A percentile compares a stretch with the other conserved stretches of the same genome.
phyloP scores from a whole-genome alignment of 1,284 basidiomycete species.

The Malassezia sp. region DNA sequence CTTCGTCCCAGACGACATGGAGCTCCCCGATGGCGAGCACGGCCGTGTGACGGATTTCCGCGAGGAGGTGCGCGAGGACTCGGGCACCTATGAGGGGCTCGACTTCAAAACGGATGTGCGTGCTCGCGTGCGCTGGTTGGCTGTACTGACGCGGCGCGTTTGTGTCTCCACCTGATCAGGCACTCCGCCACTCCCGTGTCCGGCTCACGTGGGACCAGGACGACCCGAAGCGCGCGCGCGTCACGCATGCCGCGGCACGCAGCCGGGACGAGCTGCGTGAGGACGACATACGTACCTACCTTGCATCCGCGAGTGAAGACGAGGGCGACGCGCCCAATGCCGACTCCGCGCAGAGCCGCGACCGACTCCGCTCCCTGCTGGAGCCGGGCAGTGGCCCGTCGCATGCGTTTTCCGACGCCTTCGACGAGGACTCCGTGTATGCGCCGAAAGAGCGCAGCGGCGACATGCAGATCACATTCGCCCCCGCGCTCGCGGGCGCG shows the following conservation, averaged over 20 bases:
- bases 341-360: constrained; percentile 11
- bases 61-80: constrained; percentile 61
- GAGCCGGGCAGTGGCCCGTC: constrained; percentile 16
- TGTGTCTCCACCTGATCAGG: too few relatives aligned
- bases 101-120: constrained; percentile 93
- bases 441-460: constrained; percentile 20
- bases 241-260: constrained; percentile 49
- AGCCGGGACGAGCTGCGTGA: constrained; percentile 31
- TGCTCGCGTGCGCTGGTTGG: too few relatives aligned
- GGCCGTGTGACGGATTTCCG: constrained; percentile 59
- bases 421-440: constrained; percentile 20
- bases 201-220: constrained; percentile 98
- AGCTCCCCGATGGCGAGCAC: constrained; percentile 61
- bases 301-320: constrained; percentile 39
- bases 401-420: constrained; percentile 31
- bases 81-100: constrained; percentile 60
- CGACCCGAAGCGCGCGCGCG: constrained; percentile 71
- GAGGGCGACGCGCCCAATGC: too few relatives aligned
- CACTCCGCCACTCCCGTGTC: constrained; percentile 94
- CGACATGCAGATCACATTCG: constrained; percentile 45
- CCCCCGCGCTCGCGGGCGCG: constrained; percentile 37
- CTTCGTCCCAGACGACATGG: constrained; percentile 64
- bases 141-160: too few relatives aligned
- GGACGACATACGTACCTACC: constrained; percentile 43
- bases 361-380: constrained; percentile 35